Base-by-base conservation (phyloP, 495 filamentous ascomycete species). In the Pseudotulostoma volvatum region DNA sequence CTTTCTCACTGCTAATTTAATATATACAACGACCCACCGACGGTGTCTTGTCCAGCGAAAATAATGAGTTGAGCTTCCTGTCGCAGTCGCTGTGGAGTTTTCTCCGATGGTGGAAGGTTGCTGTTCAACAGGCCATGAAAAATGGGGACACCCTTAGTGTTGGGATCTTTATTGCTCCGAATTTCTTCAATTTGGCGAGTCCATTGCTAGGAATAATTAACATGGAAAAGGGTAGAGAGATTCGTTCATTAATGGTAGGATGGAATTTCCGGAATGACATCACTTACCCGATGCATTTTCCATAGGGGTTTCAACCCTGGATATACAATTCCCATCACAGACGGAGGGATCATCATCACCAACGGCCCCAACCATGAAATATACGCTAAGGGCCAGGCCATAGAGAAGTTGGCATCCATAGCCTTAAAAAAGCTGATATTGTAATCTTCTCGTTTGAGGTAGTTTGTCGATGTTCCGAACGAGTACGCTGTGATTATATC, bases 401-500 rank as follows among this genome's bases (percentile, higher is more conserved):
- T 5, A 34, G 5, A 7, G 16, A 9, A 40, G 18, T 13, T 37
- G 3, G 32, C 25, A 11, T 31, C 15, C 17, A 38, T 16, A 19
- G 46, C 43, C 30, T 34, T 17, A 23, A 28, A 30, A 17, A 46
- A 33, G 20, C 8, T 2, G 14, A 31, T 39, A 7, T 34, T 9
- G 19, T 34, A 33, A 20, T 20, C 30, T 13, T 17, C 23, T 3
- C 33, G 28, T 11, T 37, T 40, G 18, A 39, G 42, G 25, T 31
- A 38, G 34, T 37, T 47, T 18, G 37, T 47, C 9, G 38, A 42
- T 33, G 21, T 40, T 8, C 33, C 33, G 37, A 63, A 66, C 0
- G 49, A 54, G 40, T 64, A 67, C 33, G 63, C 62, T 15, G 53
- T 59, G 13, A 66, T 60, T 8, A 66, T 46, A 43, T 70, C 66